A percentile compares a stretch with the other conserved stretches of the same genome.
These are phyloP conservation scores for Orbilia ellipsospora DNA, from an alignment of 2,329 filamentous ascomycete species.

Conservation along the genomic window DNA sequence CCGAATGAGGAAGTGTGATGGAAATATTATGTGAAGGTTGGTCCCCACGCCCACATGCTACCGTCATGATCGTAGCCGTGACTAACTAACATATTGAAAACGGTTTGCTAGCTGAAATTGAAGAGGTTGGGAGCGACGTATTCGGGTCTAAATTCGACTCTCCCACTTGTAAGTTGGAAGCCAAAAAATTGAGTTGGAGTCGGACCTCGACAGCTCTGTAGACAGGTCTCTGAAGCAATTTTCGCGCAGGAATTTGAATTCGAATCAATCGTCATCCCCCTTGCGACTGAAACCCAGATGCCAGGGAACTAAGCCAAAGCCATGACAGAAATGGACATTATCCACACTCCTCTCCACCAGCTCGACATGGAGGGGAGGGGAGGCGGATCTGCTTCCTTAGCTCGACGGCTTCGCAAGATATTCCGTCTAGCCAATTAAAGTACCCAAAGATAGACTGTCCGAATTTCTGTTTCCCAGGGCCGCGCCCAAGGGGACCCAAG, in stretches of 20 bases:
- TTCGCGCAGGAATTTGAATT: background rate
- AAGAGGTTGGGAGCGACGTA: conserved; percentile 34
- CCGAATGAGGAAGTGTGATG: conserved; percentile 51
- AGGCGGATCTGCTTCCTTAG: conserved; percentile 52
- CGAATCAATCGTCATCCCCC: conserved; percentile 11
- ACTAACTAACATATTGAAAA: too few species aligned
- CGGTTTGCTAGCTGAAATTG: conserved; percentile 8
- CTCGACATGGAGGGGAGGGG: conserved; percentile 27
- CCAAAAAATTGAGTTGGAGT: background rate
- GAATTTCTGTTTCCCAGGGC: conserved; percentile 44
- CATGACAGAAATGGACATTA: conserved; percentile 17
- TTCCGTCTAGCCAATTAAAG: conserved; percentile 47
- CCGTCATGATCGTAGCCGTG: too few species aligned
- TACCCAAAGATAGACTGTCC: conserved; percentile 42
- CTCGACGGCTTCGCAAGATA: conserved; percentile 49
- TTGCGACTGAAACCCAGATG: conserved; percentile 15
- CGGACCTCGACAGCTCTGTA: background rate
- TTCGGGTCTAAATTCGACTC: background rate
- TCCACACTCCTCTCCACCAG: conserved; percentile 18
- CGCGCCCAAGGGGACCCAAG: conserved; percentile 23
- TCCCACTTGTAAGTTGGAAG: background rate
- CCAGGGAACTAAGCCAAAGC: background rate
- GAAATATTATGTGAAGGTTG: conserved; percentile 9
- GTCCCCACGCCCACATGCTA: conserved; percentile 7
- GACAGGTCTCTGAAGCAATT: conserved; percentile 9